Percentiles rank a stretch among this genome's conserved stretches.
phyloP scores from a whole-genome alignment of 345 rosid genomes.

The Mallotus nudiflorus region DNA sequence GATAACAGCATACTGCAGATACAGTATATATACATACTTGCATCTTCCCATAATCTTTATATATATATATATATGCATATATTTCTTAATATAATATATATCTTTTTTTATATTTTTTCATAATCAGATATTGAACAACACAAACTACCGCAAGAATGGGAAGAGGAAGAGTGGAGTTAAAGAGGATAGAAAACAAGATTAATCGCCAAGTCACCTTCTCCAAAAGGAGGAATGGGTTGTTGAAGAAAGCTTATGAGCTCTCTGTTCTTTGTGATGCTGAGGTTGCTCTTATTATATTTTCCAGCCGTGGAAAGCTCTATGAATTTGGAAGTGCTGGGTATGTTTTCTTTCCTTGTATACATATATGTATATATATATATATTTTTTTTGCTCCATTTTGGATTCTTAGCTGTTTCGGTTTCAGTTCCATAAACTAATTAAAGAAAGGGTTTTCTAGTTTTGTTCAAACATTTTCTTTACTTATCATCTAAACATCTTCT shows the following conservation, averaged over 20 bases:
- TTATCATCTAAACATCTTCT: background rate
- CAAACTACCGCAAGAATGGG: slow-evolving; percentile 46
- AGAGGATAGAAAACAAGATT: slow-evolving; percentile 89
- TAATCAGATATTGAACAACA: background rate
- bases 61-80: background rate
- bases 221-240: slow-evolving; percentile 70
- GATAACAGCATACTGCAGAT: background rate
- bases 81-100: background rate
- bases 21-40: background rate
- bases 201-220: slow-evolving; percentile 88
- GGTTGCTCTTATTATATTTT: slow-evolving; percentile 82
- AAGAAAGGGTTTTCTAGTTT: background rate
- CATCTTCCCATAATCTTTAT: background rate
- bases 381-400: background rate
- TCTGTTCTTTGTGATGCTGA: slow-evolving; percentile 87
- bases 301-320: slow-evolving; percentile 81
- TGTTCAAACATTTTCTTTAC: background rate
- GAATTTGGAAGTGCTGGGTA: slow-evolving; percentile 81
- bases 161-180: slow-evolving; percentile 86
- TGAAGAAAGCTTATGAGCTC: slow-evolving; percentile 86
- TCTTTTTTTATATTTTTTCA: background rate
- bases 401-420: background rate
- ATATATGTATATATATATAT: too few species aligned
- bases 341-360: background rate
- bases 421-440: background rate